Percentiles rank a stretch among this genome's conserved stretches.
Evolutionary conservation across 2,329 filamentous ascomycete species (phyloP).

Genomic region (Neofusicoccum sp.): DNA sequence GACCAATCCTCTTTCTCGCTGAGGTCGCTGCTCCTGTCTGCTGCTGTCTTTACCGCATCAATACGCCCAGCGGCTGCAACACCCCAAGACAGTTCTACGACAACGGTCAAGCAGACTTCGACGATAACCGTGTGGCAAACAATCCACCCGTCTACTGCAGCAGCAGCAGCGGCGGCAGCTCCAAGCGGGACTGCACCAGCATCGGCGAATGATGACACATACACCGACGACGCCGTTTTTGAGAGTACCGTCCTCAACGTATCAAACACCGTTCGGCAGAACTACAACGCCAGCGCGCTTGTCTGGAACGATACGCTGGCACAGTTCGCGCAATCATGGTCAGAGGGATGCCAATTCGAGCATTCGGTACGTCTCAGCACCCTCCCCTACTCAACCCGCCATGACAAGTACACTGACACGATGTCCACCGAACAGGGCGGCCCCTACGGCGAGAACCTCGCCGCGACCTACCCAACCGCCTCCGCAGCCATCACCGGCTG

Average conservation of each 20-base stretch:
- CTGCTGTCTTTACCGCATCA: background rate
- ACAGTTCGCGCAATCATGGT: constrained; percentile 54
- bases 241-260: constrained; percentile 58
- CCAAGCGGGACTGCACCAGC: background rate
- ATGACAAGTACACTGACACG: background rate
- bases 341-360: constrained; percentile 46
- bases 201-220: constrained; percentile 26
- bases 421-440: constrained; percentile 46
- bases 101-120: background rate
- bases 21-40: background rate
- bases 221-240: constrained; percentile 45
- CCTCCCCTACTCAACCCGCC: background rate
- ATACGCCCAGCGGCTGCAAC: background rate
- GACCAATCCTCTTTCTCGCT: background rate
- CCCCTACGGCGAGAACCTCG: constrained; percentile 73
- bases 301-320: constrained; percentile 66
- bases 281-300: constrained; percentile 60
- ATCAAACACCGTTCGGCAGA: constrained; percentile 64
- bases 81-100: background rate
- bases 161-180: background rate
- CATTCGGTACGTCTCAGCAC: constrained; percentile 47
- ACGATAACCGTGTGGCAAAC: constrained; percentile 2
- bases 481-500: constrained; percentile 62
- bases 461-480: constrained; percentile 62
- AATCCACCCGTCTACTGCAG: background rate